phyloP scores from a whole-genome alignment of 169 alveolate genomes.

The Fabrea salina region DNA sequence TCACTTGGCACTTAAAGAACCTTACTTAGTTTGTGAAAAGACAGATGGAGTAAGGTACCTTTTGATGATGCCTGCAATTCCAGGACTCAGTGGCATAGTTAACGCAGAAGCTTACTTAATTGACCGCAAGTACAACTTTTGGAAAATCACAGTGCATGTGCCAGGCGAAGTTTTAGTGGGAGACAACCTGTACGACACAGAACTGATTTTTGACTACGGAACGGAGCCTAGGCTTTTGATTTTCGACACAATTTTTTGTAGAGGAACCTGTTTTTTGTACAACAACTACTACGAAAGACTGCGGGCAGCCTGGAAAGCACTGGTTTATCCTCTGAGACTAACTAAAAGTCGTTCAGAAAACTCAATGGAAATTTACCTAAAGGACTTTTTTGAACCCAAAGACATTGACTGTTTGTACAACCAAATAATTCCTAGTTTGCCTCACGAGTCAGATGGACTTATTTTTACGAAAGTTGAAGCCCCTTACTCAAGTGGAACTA shows the following conservation, averaged over 20 bases:
- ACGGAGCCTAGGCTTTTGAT: neutral
- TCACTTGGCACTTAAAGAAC: neutral
- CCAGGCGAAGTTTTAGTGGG: neutral
- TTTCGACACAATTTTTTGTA: neutral
- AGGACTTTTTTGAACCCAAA: conserved; percentile 89
- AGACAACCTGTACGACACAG: conserved; percentile 12
- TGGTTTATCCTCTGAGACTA: neutral
- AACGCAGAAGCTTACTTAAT: neutral
- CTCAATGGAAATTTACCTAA: conserved; percentile 44
- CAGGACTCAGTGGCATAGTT: neutral
- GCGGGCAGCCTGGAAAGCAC: neutral
- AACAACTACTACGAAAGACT: conserved; percentile 28
- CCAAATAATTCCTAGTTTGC: conserved; percentile 79
- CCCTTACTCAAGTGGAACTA: conserved; percentile 95
- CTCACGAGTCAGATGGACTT: conserved; percentile 94
- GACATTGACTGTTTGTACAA: conserved; percentile 77
- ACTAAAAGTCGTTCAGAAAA: neutral
- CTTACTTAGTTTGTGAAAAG: conserved; percentile 37
- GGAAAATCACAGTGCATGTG: neutral
- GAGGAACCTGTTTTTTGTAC: neutral
- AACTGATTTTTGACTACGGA: conserved; percentile 17
- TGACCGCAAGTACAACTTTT: conserved; percentile 30
- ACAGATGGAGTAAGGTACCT: conserved; percentile 51
- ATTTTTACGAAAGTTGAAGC: conserved; percentile 90
- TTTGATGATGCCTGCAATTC: conserved; percentile 15